These are phyloP conservation scores for Albophoma yamanashiensis DNA, from an alignment of 2,329 filamentous ascomycete species.

Conservation along the genomic window DNA sequence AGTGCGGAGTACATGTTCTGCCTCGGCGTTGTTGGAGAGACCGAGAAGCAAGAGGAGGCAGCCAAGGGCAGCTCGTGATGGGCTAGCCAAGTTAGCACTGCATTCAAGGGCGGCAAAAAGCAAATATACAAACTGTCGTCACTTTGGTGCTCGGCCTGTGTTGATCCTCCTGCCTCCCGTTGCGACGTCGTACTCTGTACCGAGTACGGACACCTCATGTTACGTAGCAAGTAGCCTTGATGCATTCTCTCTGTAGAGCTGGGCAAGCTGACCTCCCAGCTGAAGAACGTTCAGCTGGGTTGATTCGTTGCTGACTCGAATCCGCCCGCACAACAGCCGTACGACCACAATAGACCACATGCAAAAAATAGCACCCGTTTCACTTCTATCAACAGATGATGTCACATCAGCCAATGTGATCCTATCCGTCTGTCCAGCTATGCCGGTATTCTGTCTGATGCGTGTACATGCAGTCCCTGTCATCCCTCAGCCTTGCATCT, in stretches of 20 bases:
- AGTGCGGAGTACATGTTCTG: background rate
- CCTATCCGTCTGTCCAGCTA: background rate
- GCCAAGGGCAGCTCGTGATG: background rate
- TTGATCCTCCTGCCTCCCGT: background rate
- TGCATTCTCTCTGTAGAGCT: background rate
- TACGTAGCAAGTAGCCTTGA: background rate
- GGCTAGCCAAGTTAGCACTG: too few relatives aligned
- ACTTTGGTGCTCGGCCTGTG: background rate
- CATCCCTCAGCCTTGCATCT: slow-evolving; percentile 3
- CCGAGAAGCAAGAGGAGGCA: background rate
- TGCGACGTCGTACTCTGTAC: background rate
- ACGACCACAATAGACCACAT: background rate
- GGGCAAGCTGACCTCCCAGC: background rate
- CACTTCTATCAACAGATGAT: background rate
- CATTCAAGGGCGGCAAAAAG: background rate
- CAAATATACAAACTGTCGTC: background rate
- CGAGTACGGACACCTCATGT: background rate
- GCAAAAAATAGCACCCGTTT: background rate
- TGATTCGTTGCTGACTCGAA: background rate
- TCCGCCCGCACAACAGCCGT: background rate
- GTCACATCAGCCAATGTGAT: background rate
- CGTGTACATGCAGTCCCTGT: background rate
- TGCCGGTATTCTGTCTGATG: background rate
- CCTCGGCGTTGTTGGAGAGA: background rate
- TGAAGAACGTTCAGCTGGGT: background rate